phyloP scores from a whole-genome alignment of 331 rosid genomes.

The Phaseolus coccineus region DNA sequence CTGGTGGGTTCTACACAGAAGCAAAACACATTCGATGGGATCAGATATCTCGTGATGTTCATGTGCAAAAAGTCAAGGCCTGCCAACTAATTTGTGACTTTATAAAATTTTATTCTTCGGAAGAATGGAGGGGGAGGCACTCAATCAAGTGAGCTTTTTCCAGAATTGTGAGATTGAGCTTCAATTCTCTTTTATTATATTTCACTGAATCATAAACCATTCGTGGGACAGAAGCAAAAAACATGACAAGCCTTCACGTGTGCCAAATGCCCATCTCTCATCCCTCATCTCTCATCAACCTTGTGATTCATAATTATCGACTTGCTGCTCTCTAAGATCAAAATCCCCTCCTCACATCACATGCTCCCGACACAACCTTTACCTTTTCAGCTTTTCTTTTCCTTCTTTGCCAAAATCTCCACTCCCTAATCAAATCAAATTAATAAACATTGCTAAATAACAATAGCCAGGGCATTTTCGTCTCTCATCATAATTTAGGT shows the following conservation, averaged over 20 bases:
- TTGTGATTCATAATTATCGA: conserved; percentile 44
- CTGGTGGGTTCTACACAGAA: conserved; percentile 35
- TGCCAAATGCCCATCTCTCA: conserved; percentile 37
- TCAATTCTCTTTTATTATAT: conserved; percentile 31
- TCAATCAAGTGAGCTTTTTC: conserved; percentile 44
- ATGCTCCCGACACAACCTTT: conserved; percentile 32
- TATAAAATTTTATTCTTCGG: conserved; percentile 24
- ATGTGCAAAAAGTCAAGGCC: conserved; percentile 53
- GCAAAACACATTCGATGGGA: conserved; percentile 46
- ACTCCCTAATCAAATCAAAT: neutral
- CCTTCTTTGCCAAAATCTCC: conserved; percentile 15
- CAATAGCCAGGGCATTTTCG: conserved; percentile 42
- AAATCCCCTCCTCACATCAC: conserved; percentile 45
- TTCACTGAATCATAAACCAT: conserved; percentile 45
- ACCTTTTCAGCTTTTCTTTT: conserved; percentile 41
- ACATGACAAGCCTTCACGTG: conserved; percentile 54
- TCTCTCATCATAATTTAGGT: conserved; percentile 5
- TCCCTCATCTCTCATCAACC: conserved; percentile 44
- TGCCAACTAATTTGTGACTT: conserved; percentile 46
- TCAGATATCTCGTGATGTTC: conserved; percentile 47
- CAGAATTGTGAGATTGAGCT: conserved; percentile 43
- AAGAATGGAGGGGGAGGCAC: conserved; percentile 5
- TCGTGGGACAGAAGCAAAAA: conserved; percentile 60
- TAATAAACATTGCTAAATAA: neutral
- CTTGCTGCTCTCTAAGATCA: conserved; percentile 26